Evolutionary conservation across 768 basidiomycete genomes (phyloP).

Genomic region (Serendipita indica): DNA sequence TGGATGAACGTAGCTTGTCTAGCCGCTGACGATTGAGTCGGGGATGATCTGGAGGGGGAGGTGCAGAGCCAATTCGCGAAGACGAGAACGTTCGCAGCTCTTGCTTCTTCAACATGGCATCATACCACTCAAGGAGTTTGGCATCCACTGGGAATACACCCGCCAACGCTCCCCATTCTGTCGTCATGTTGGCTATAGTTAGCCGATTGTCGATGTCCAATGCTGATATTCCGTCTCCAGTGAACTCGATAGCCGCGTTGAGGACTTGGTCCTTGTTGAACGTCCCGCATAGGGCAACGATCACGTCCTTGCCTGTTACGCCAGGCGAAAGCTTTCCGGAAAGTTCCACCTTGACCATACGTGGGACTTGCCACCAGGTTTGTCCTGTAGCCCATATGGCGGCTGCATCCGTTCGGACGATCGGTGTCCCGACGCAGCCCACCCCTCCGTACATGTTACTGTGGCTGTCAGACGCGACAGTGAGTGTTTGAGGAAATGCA

Average conservation of each 20-base stretch:
- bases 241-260: slow-evolving; percentile 93
- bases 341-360: slow-evolving; percentile 90
- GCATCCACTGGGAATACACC: slow-evolving; percentile 91
- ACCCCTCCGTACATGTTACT: slow-evolving; percentile 99
- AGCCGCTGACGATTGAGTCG: slow-evolving; percentile 68
- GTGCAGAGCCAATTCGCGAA: slow-evolving; percentile 23
- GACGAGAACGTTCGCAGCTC: slow-evolving; percentile 64
- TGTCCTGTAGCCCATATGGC: slow-evolving; percentile 96
- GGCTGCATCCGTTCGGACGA: slow-evolving; percentile 88
- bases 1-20: slow-evolving; percentile 39
- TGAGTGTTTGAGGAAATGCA: slow-evolving; percentile 88
- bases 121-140: slow-evolving; percentile 76
- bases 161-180: slow-evolving; percentile 96
- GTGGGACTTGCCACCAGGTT: slow-evolving; percentile 99
- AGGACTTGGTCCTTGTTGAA: slow-evolving; percentile 96
- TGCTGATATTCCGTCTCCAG: slow-evolving; percentile 67
- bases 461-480: slow-evolving; percentile 92
- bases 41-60: slow-evolving; percentile 65
- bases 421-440: slow-evolving; percentile 92
- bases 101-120: slow-evolving; percentile 49
- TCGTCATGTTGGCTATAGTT: slow-evolving; percentile 99
- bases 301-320: slow-evolving; percentile 96
- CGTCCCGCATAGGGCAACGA: slow-evolving; percentile 87
- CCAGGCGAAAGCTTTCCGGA: slow-evolving; percentile 68
- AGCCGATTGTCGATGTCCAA: slow-evolving; percentile 83